A percentile compares a stretch with the other conserved stretches of the same genome.
These are phyloP conservation scores for Knoxdaviesia proteae DNA, from an alignment of 2,329 filamentous ascomycete species.

Conservation along the genomic window DNA sequence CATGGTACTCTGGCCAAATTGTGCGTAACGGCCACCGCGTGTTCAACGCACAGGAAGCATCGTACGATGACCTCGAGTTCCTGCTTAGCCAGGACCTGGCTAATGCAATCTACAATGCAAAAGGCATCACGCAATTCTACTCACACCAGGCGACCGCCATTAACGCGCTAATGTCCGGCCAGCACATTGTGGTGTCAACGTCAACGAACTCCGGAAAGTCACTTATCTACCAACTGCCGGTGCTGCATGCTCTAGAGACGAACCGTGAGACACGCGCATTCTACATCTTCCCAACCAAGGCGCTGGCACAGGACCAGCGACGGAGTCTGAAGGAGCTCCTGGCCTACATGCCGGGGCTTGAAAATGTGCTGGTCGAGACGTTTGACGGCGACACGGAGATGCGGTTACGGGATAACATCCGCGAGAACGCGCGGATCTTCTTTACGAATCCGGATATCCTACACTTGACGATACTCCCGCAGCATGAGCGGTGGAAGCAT, in stretches of 20 bases:
- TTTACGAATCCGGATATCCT: conserved; percentile 99
- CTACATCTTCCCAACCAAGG: conserved; percentile 98
- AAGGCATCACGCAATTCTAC: conserved; percentile 68
- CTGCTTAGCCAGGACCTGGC: conserved; percentile 75
- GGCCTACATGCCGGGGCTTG: conserved; percentile 55
- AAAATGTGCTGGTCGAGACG: conserved; percentile 65
- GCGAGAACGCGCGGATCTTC: conserved; percentile 77
- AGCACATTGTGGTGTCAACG: conserved; percentile 80
- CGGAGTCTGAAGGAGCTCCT: conserved; percentile 74
- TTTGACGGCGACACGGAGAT: conserved; percentile 92
- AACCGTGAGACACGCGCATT: conserved; percentile 64
- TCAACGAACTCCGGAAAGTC: conserved; percentile 95
- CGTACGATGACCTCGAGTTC: conserved; percentile 71
- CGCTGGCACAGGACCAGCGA: conserved; percentile 82
- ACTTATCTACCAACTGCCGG: conserved; percentile 90
- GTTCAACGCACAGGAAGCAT: conserved; percentile 64
- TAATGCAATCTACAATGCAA: conserved; percentile 89
- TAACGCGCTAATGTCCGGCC: conserved; percentile 63
- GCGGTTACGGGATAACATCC: conserved; percentile 53
- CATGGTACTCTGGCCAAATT: conserved; percentile 85
- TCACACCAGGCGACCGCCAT: conserved; percentile 87
- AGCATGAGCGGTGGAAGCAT: conserved; percentile 72
- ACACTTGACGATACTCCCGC: conserved; percentile 78
- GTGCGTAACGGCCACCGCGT: conserved; percentile 83
- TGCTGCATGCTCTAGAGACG: conserved; percentile 66